A percentile compares a stretch with the other conserved stretches of the same genome.
Evolutionary conservation across 2,329 filamentous ascomycete species (phyloP).

Genomic region (Cytospora leucostoma): DNA sequence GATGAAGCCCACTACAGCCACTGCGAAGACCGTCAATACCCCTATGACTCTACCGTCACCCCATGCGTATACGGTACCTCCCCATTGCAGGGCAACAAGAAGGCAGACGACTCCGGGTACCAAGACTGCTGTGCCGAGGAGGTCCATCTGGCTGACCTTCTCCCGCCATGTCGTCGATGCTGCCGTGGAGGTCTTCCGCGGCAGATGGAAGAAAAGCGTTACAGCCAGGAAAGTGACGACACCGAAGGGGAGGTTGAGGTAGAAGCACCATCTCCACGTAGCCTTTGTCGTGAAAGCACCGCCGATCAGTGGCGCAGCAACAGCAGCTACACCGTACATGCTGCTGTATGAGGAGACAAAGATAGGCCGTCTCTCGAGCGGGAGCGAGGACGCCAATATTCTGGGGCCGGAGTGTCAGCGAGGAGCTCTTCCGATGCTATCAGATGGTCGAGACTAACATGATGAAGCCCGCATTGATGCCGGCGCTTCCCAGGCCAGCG

Average conservation of each 20-base stretch:
- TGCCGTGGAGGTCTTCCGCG: constrained; percentile 20
- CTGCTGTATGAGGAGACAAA: constrained; percentile 38
- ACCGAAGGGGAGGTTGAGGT: constrained; percentile 40
- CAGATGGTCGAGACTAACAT: constrained; percentile 40
- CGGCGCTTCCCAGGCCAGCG: constrained; percentile 41
- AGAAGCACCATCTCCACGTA: constrained; percentile 35
- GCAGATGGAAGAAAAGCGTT: constrained; percentile 35
- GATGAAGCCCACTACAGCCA: constrained; percentile 39
- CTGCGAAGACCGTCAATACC: constrained; percentile 40
- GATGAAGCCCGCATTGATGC: constrained; percentile 45
- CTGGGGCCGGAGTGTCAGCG: no score
- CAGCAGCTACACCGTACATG: constrained; percentile 47
- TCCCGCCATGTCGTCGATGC: constrained; percentile 27
- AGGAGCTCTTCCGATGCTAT: constrained; percentile 32
- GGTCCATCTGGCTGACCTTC: constrained; percentile 34
- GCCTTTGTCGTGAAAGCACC: constrained; percentile 37
- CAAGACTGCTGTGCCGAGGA: constrained; percentile 35
- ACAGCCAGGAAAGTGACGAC: constrained; percentile 36
- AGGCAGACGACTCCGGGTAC: constrained; percentile 45
- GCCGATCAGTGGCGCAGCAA: constrained; percentile 36
- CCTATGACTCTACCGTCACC: constrained; percentile 41
- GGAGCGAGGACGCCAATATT: no score
- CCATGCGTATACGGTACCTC: constrained; percentile 45
- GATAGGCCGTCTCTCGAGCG: no score
- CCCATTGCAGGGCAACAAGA: constrained; percentile 52